Base-by-base conservation (phyloP, 352 stramenopile genomes). In the Thalassiosira hispida region DNA sequence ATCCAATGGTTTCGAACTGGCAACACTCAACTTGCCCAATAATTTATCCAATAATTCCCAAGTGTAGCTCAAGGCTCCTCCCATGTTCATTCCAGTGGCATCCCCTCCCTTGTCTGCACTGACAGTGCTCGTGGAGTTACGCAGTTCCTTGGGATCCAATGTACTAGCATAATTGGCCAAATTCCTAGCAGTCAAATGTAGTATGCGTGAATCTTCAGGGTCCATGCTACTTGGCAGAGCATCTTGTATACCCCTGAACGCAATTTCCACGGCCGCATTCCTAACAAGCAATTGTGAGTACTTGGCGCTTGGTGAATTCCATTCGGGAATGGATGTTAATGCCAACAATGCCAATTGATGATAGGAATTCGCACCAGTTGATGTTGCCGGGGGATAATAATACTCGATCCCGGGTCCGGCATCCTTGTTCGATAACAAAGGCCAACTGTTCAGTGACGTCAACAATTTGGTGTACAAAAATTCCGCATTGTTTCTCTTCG, bases 391-490 rank as follows among this genome's bases (percentile, higher is more conserved):
- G 38, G 87, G 82, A 47, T 93, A 88, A 42, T 87, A 73, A 70
- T 88, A 95, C 62, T 95, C 88, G 0, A 2, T 47, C 8, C 38
- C 67, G 5, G 79, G 84, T 23, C 85, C 88, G 33, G 75, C 59
- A 63, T 93, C 86, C 35, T 91, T 82, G 62, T 94, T 95, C 0
- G 77, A 89, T 20, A 95, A 69, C 16, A 89, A 87, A 25, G 82
- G 70, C 9, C 77, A 85, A 59, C n/a, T n/a, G n/a, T 95, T 95
- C 49, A 95, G 66, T 1, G 82, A 79, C 2, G 90, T 85, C 35
- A 95, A 73, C 3, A 95, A 74, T 44, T 92, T 92, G 0, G 88
- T 92, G 68, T 94, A 94, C 29, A 93, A 69, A 47, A 94, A 91
- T 20, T 84, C 73, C 8, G 87, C 82, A 60, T 77, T 85, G 64